Conservation (phyloP, 225 moss, liverwort and hornwort genomes). For the Antitrichia curtipendula region DNA sequence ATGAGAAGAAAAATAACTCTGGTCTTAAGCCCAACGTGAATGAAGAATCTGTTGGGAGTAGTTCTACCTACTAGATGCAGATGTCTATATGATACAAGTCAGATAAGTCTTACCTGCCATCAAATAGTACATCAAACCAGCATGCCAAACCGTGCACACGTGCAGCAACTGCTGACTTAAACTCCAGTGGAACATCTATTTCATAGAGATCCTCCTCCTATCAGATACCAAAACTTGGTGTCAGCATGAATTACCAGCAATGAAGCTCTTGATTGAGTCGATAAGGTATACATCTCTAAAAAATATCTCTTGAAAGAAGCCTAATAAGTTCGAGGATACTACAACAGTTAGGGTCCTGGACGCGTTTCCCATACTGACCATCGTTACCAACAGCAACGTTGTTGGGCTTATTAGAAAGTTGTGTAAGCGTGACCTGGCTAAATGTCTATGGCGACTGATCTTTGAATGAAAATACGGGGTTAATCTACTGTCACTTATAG, state of each 20-base stretch:
- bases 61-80: neutral
- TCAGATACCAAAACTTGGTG: neutral
- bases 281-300: neutral
- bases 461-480: neutral
- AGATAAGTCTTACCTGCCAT: conserved; percentile 28
- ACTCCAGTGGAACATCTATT: conserved; percentile 42
- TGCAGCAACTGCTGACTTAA: conserved; percentile 37
- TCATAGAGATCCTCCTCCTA: conserved; percentile 61
- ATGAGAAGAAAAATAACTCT: neutral
- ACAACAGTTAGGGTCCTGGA: neutral
- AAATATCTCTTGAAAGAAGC: neutral
- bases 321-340: neutral
- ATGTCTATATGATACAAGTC: neutral
- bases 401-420: neutral
- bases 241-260: neutral
- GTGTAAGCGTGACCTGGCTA: neutral
- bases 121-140: conserved; percentile 14
- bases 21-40: neutral
- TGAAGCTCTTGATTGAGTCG: neutral
- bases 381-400: neutral
- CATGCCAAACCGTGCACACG: conserved; percentile 16
- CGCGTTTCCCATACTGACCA: neutral
- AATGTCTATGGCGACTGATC: neutral
- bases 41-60: neutral
- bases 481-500: neutral